Evolutionary conservation across 176 grass and related monocot species (phyloP), one percentile per base, ranked within the genome.

Genomic region (Juncus effusus): DNA sequence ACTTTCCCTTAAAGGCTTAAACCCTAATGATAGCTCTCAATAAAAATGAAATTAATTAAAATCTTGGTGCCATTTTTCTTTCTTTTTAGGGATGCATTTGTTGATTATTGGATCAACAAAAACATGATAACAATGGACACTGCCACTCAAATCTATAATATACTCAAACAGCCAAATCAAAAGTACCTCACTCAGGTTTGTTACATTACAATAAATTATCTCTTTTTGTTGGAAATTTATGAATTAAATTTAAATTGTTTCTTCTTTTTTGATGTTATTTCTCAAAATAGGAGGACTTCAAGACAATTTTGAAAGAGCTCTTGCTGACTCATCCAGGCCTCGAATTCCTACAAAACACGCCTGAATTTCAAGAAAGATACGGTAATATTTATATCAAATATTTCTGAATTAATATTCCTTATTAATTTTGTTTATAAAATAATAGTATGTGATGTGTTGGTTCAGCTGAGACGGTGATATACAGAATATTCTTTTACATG

Each of bases 311-410:
- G 60, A 80, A 64, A 68, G 94, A 99, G 55, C 89, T 99, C 75
- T 78, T 93, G 88, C 80, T 88, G 47, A 90, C 79, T 60, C 94
- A 99, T 78, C 83, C 85, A 72, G 89, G 94, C 13, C 75, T 99
- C 63, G 94, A 99, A 59, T 99, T 99, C 70, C 81, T 99, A 68
- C 90, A 99, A 73, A 89, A 74, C 55, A 99, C 94, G 66, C 85
- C 85, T 40, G 94, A 99, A 56, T 99, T 99, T 90, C 94, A 99
- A 69, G 88, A 99, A 82, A 86, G 94, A 93, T 99, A 99, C 80
- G 81, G 89, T 93, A 83, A 84, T 64, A 6, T 28, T 28, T 28
- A 13, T 53, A 41, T 51, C 50, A 9, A 13, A 4, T 35, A 45
- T 55, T 12, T 42, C 36, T 39, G 38, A 11, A 62, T 42, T 47